phyloP scores from a whole-genome alignment of 176 grass and related monocot genomes.

The Pontederia paniculata region DNA sequence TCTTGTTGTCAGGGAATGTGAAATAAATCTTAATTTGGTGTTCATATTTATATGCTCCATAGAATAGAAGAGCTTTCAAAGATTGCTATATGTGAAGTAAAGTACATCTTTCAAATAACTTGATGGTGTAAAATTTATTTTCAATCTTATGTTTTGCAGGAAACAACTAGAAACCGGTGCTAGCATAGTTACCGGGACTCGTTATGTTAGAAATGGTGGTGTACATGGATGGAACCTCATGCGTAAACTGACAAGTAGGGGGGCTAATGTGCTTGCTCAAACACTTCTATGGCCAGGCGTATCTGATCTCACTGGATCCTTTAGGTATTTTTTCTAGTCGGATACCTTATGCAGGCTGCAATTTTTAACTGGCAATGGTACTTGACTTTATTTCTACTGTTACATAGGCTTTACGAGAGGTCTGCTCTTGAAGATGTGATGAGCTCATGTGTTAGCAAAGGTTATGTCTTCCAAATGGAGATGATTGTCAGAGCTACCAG shows the following conservation, averaged over 20 bases:
- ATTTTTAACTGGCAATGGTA: neutral
- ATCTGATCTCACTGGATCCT: constrained; percentile 91
- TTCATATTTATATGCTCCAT: too few species aligned
- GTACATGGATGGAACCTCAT: constrained; percentile 96
- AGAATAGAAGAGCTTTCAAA: too few species aligned
- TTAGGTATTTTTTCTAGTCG: constrained; percentile 39
- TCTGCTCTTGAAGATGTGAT: constrained; percentile 80
- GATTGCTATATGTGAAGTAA: too few species aligned
- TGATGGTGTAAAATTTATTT: too few species aligned
- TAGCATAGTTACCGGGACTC: constrained; percentile 83
- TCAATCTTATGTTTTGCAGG: constrained; percentile 20
- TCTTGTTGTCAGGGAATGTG: too few species aligned
- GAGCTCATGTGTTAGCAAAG: constrained; percentile 94
- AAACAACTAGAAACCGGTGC: constrained; percentile 80
- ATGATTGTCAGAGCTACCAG: constrained; percentile 98
- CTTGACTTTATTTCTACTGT: neutral
- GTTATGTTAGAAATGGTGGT: constrained; percentile 84
- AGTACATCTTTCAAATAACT: too few species aligned
- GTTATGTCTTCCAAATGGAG: constrained; percentile 98
- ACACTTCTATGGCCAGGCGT: constrained; percentile 80
- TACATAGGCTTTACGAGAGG: constrained; percentile 71
- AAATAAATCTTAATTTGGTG: too few species aligned
- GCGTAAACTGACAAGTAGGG: constrained; percentile 93
- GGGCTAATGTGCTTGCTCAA: constrained; percentile 97
- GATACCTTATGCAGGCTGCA: neutral